These are phyloP conservation scores for Beauveria pseudobassiana DNA, from an alignment of 2,329 filamentous ascomycete species.

Conservation along the genomic window DNA sequence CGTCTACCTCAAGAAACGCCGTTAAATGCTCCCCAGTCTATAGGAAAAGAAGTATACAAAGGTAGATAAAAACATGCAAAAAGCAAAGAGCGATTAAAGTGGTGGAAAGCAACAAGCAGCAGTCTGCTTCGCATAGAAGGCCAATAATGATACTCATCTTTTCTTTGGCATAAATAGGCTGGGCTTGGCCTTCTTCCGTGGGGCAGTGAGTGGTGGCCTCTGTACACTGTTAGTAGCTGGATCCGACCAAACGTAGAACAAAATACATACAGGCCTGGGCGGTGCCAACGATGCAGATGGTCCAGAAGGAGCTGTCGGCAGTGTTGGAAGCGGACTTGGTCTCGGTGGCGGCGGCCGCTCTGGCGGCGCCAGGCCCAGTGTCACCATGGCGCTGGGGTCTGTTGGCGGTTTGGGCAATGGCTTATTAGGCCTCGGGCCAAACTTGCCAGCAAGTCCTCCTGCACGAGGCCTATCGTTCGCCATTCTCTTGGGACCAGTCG, in stretches of 20 bases:
- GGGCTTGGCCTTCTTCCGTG: conserved; percentile 32
- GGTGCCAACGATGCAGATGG: conserved; percentile 14
- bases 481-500: conserved; percentile 33
- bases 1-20: not conserved
- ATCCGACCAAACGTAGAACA: not conserved
- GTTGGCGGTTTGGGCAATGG: conserved; percentile 24
- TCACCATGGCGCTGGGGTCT: conserved; percentile 46
- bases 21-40: not conserved
- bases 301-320: conserved; percentile 17
- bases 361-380: conserved; percentile 40
- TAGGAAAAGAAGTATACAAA: not conserved
- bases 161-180: conserved; percentile 39
- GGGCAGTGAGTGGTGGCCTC: conserved; percentile 19
- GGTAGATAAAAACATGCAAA: not conserved
- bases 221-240: conserved; percentile 12
- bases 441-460: conserved; percentile 29
- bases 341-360: conserved; percentile 30
- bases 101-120: not conserved
- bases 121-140: not conserved
- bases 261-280: conserved; percentile 12
- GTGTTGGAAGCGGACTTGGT: conserved; percentile 3
- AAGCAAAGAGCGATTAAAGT: not conserved
- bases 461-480: conserved; percentile 22
- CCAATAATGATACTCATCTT: conserved; percentile 15
- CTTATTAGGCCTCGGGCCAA: conserved; percentile 23